These are phyloP conservation scores for Fusarium denticulatum DNA, from an alignment of 2,329 filamentous ascomycete species.

Conservation along the genomic window DNA sequence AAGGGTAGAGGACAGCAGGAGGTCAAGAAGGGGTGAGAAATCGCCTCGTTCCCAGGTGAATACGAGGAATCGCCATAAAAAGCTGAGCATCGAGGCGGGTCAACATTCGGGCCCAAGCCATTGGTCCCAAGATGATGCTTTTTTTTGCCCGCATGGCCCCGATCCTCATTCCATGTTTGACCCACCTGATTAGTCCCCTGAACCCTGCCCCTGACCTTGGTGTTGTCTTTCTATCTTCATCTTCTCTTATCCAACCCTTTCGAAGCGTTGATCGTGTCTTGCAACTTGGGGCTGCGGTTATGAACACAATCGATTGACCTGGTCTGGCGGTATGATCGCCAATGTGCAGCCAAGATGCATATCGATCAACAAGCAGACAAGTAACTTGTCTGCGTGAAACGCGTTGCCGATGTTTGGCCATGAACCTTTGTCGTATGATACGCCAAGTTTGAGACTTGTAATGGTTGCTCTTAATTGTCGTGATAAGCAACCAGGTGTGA, in stretches of 20 bases:
- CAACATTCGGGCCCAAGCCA: conserved; percentile 33
- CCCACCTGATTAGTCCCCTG: conserved; percentile 32
- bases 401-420: background rate
- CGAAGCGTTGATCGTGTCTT: conserved; percentile 9
- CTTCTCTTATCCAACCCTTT: conserved; percentile 31
- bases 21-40: conserved; percentile 3
- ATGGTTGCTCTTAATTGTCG: background rate
- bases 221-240: conserved; percentile 3
- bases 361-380: background rate
- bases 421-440: background rate
- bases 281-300: conserved; percentile 1
- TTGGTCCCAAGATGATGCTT: conserved; percentile 31
- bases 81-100: conserved; percentile 29
- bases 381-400: background rate
- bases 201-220: conserved; percentile 31
- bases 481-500: conserved; percentile 12
- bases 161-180: conserved; percentile 27
- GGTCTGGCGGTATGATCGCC: background rate
- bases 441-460: background rate
- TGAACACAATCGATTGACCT: background rate
- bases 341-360: background rate
- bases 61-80: conserved; percentile 41
- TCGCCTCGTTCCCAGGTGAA: conserved; percentile 18
- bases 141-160: conserved; percentile 19
- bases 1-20: background rate